These are phyloP conservation scores for Nepenthes alata DNA, from an alignment of 179 eudicot genomes.

Conservation along the genomic window DNA sequence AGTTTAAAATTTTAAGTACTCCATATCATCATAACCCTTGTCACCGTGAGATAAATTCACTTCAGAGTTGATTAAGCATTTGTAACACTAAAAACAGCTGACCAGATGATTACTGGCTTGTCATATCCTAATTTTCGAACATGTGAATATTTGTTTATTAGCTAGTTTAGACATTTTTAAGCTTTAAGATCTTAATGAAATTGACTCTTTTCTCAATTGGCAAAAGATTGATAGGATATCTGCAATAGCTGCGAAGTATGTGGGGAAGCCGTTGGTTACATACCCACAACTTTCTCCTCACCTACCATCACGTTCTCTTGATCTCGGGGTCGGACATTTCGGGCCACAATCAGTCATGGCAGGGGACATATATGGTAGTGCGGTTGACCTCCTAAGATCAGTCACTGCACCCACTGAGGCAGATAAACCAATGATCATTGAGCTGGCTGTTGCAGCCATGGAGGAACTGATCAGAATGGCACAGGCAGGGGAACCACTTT, in stretches of 20 bases:
- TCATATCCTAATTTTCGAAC: no score
- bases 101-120: no score
- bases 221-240: slow-evolving; percentile 86
- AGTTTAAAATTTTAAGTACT: no score
- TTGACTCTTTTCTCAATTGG: background rate
- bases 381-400: slow-evolving; percentile 63
- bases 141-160: background rate
- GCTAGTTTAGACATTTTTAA: background rate
- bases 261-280: slow-evolving; percentile 64
- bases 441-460: slow-evolving; percentile 97
- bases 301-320: slow-evolving; percentile 31
- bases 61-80: no score
- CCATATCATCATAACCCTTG: no score
- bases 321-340: slow-evolving; percentile 44
- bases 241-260: slow-evolving; percentile 91
- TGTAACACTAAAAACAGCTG: no score
- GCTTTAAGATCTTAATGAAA: background rate
- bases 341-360: slow-evolving; percentile 39
- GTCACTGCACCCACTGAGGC: slow-evolving; percentile 69
- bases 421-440: slow-evolving; percentile 82
- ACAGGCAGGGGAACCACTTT: slow-evolving; percentile 72
- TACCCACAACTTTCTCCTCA: slow-evolving; percentile 38
- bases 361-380: slow-evolving; percentile 39
- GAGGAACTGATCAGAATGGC: slow-evolving; percentile 84
- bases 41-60: no score